Evolutionary conservation across 176 grass and related monocot species (phyloP), one percentile per base, ranked within the genome.

Genomic region (Ananas comosus): DNA sequence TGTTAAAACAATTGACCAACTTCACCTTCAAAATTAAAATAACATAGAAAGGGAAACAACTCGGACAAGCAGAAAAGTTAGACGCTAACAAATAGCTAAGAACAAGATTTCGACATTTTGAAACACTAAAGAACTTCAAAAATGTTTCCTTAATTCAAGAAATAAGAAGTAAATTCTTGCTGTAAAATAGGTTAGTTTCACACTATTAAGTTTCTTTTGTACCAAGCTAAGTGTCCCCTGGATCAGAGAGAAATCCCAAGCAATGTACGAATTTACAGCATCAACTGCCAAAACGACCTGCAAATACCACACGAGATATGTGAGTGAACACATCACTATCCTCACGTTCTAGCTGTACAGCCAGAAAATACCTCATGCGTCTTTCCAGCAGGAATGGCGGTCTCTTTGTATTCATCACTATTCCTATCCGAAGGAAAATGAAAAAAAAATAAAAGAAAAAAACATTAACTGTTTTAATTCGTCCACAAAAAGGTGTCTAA

Each of bases 241-340:
- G 78, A 85, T 77, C 76, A 99, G 82, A 56, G 69, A 88, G 80
- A 99, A 99, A 66, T 99, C 95, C 95, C 95, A 99, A 67, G 95
- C 95, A 76, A 99, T 99, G 70, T 94, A 99, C 58, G 95, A 99
- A 80, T 94, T 99, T 80, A 99, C 70, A 70, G 84, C 74, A 69
- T 94, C 95, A 78, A 94, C 87, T 54, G 75, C 84, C 70, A 99
- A 91, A 66, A 90, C 76, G 65, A 99, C 82, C 95, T 99, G 79
- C 77, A 88, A 67, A 87, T 72, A 85, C 63, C 24, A 61, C 64
- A 42, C 5, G 6, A 42, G 48, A 50, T 61, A 58, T 27, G 49
- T 47, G 28, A 17, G 28, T 68, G 65, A 19, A 22, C 13, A 25
- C 21, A 73, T 25, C 9, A 50, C 17, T 50, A 51, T 28, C n/a